A percentile compares a stretch with the other conserved stretches of the same genome.
phyloP scores from a whole-genome alignment of 2,329 filamentous ascomycete species.

The Epichloe typhina region DNA sequence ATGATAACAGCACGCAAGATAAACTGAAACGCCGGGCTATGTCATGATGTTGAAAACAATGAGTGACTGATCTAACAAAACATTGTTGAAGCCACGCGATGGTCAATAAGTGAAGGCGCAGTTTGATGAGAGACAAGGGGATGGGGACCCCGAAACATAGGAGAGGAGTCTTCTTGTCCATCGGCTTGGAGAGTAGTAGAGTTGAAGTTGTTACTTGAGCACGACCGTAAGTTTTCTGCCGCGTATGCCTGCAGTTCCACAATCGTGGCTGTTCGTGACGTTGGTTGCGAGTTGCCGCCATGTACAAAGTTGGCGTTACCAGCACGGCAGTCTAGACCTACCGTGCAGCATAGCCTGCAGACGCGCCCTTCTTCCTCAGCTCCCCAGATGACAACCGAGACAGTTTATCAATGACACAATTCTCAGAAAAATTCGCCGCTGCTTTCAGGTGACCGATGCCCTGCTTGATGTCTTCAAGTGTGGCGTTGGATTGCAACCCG shows the following conservation, averaged over 20 bases:
- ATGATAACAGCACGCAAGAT: background rate
- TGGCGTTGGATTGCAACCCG: slow-evolving; percentile 21
- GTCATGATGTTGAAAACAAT: background rate
- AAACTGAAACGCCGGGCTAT: background rate
- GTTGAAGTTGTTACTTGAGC: too few species aligned
- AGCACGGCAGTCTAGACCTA: background rate
- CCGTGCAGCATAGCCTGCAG: background rate
- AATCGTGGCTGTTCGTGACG: background rate
- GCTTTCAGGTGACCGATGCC: slow-evolving; percentile 19
- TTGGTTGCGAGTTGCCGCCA: background rate
- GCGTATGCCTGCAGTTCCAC: background rate
- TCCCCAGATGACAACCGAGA: background rate
- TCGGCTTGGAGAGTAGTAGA: too few species aligned
- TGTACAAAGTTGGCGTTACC: background rate
- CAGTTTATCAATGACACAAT: background rate
- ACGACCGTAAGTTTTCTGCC: background rate
- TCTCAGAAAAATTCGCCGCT: slow-evolving; percentile 1
- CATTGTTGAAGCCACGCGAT: too few species aligned
- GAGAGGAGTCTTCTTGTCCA: too few species aligned
- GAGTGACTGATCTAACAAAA: background rate
- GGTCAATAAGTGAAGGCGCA: too few species aligned
- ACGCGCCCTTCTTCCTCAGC: background rate
- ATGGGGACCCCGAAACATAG: too few species aligned
- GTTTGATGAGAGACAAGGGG: too few species aligned
- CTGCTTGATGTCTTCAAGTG: slow-evolving; percentile 21